Conservation (phyloP, 169 alveolate genomes). For the Miamiensis avidus region DNA sequence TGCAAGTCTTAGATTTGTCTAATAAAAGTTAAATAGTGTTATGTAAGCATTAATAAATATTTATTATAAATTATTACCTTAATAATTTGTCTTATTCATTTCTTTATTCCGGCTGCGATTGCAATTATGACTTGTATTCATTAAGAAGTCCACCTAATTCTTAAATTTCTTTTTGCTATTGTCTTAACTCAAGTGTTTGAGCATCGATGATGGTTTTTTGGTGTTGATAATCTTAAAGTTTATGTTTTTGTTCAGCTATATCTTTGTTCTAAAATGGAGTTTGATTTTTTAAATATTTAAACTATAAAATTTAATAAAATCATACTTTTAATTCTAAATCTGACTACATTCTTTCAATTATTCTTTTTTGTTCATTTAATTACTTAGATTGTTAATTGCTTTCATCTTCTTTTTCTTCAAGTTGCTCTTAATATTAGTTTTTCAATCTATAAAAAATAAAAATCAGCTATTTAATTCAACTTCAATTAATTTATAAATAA, state of each 20-base stretch:
- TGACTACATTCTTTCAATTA: not conserved
- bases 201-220: not conserved
- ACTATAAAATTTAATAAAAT: no score
- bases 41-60: no score
- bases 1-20: not conserved
- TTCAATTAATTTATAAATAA: no score
- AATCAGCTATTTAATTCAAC: no score
- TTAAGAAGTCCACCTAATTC: not conserved
- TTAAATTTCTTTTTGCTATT: not conserved
- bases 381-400: not conserved
- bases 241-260: no score
- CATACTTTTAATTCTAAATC: not conserved
- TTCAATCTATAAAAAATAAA: no score
- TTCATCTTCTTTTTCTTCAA: not conserved
- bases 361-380: not conserved
- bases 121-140: not conserved
- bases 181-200: not conserved
- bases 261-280: not conserved
- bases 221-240: not conserved
- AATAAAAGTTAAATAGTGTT: no score
- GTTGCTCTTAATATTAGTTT: no score
- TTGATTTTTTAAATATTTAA: no score
- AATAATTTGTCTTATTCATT: not conserved
- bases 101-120: not conserved
- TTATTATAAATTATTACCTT: not conserved